Evolutionary conservation across 1,139 yeast species (phyloP).

Genomic region (Candida pseudoviswanathii): DNA sequence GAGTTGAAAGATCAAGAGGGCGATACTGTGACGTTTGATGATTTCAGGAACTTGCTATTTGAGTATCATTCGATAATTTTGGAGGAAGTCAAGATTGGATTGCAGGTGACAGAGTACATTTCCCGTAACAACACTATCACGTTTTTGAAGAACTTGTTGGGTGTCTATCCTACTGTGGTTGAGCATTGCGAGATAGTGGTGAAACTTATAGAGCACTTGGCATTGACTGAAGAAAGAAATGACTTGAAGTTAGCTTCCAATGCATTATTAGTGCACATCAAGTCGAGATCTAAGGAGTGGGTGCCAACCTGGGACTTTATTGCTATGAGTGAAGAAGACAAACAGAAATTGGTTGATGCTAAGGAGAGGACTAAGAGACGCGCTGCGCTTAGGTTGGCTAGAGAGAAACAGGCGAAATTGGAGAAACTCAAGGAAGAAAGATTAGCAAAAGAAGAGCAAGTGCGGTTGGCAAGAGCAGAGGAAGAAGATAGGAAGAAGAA

Average conservation of each 20-base stretch:
- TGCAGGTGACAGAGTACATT: slow-evolving; percentile 68
- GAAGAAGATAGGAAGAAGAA: slow-evolving; percentile 18
- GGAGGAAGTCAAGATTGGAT: slow-evolving; percentile 48
- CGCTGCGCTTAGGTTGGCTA: slow-evolving; percentile 16
- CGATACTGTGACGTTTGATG: slow-evolving; percentile 28
- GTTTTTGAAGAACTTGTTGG: slow-evolving; percentile 67
- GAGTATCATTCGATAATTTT: slow-evolving; percentile 58
- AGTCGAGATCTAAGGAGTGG: slow-evolving; percentile 59
- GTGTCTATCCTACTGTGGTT: slow-evolving; percentile 68
- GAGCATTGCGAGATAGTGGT: slow-evolving; percentile 64
- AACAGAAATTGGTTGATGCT: slow-evolving; percentile 23
- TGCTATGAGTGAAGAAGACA: slow-evolving; percentile 40
- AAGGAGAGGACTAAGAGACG: slow-evolving; percentile 23
- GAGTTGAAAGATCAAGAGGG: slow-evolving; percentile 16
- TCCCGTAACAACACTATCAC: slow-evolving; percentile 81
- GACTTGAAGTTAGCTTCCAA: slow-evolving; percentile 80
- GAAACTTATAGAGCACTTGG: slow-evolving; percentile 50
- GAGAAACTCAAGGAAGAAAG: slow-evolving; percentile 17
- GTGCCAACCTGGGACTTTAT: slow-evolving; percentile 61
- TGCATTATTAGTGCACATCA: slow-evolving; percentile 75
- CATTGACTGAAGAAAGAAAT: slow-evolving; percentile 63
- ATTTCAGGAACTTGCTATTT: slow-evolving; percentile 46
- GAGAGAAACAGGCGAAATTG: slow-evolving; percentile 22
- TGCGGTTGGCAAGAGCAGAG: slow-evolving; percentile 20
- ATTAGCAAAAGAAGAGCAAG: slow-evolving; percentile 21